Percentiles rank a stretch among this genome's conserved stretches.
phyloP scores from a whole-genome alignment of 805 yeast species.

The Candida golubevii region DNA sequence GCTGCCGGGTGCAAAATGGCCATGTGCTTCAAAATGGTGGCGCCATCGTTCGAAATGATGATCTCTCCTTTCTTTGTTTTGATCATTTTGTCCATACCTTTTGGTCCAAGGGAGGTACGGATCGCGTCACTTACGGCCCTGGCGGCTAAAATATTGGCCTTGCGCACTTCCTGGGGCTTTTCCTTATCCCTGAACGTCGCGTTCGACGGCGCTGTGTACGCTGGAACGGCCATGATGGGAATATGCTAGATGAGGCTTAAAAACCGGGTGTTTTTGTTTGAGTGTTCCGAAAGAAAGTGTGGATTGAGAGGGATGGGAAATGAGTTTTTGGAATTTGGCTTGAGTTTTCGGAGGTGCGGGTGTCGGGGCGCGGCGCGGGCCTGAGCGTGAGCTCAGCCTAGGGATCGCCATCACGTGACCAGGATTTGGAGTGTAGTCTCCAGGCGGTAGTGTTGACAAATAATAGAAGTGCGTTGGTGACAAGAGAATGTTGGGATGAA shows the following conservation, averaged over 20 bases:
- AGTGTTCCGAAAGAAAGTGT: background rate
- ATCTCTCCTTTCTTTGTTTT: conserved; percentile 90
- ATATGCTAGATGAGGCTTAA: too few relatives aligned
- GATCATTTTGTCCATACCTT: conserved; percentile 99
- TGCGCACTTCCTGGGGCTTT: conserved; percentile 92
- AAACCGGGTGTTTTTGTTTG: background rate
- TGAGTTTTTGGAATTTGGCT: too few relatives aligned
- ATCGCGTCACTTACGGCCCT: conserved; percentile 94
- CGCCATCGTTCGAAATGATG: conserved; percentile 96
- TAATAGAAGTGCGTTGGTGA: too few relatives aligned
- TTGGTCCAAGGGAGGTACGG: conserved; percentile 94
- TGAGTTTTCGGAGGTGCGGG: too few relatives aligned
- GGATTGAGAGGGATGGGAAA: too few relatives aligned
- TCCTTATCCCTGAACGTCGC: conserved; percentile 90
- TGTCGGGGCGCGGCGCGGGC: too few relatives aligned
- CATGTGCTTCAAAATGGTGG: conserved; percentile 94
- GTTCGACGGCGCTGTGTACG: conserved; percentile 50
- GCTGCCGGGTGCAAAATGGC: conserved; percentile 99
- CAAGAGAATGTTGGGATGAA: too few relatives aligned
- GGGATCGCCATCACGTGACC: too few relatives aligned
- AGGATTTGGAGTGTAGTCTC: too few relatives aligned
- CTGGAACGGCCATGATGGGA: conserved; percentile 16
- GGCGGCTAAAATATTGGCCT: conserved; percentile 85
- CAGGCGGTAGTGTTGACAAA: too few relatives aligned
- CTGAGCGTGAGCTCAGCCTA: too few relatives aligned